Conservation (phyloP, 2,329 filamentous ascomycete species). For the Fusarium decemcellulare region DNA sequence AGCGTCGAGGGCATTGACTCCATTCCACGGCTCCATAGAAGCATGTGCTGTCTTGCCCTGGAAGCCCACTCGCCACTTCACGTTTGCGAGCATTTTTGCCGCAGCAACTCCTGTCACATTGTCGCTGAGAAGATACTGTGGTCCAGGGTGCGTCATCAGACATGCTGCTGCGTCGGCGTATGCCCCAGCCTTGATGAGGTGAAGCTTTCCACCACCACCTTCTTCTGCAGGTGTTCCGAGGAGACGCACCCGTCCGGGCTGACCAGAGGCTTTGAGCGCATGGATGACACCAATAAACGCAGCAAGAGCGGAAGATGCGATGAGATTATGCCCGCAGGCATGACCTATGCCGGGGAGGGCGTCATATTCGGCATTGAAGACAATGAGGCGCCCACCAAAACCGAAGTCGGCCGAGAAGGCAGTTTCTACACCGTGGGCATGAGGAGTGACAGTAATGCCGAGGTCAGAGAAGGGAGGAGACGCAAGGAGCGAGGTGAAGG, state of each 20-base stretch:
- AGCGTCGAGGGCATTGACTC: slow-evolving; percentile 24
- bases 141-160: slow-evolving; percentile 7
- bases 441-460: slow-evolving; percentile 21
- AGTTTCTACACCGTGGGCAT: slow-evolving; percentile 23
- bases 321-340: slow-evolving; percentile 35
- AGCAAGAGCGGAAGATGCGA: slow-evolving; percentile 32
- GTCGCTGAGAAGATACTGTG: background rate
- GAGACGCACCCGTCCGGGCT: slow-evolving; percentile 3
- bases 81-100: slow-evolving; percentile 13
- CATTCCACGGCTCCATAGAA: slow-evolving; percentile 20
- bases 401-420: slow-evolving; percentile 34
- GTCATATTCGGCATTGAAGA: slow-evolving; percentile 39
- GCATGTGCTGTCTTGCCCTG: slow-evolving; percentile 18
- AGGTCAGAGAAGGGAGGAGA: slow-evolving; percentile 5
- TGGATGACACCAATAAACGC: slow-evolving; percentile 20
- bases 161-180: slow-evolving; percentile 8
- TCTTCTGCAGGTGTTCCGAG: slow-evolving; percentile 24
- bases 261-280: background rate
- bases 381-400: slow-evolving; percentile 21
- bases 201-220: slow-evolving; percentile 18
- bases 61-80: slow-evolving; percentile 4
- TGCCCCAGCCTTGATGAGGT: slow-evolving; percentile 14
- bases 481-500: slow-evolving; percentile 23
- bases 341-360: slow-evolving; percentile 31
- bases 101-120: background rate